Evolutionary conservation across 345 rosid genomes (phyloP).

Genomic region (Dovyalis caffra): DNA sequence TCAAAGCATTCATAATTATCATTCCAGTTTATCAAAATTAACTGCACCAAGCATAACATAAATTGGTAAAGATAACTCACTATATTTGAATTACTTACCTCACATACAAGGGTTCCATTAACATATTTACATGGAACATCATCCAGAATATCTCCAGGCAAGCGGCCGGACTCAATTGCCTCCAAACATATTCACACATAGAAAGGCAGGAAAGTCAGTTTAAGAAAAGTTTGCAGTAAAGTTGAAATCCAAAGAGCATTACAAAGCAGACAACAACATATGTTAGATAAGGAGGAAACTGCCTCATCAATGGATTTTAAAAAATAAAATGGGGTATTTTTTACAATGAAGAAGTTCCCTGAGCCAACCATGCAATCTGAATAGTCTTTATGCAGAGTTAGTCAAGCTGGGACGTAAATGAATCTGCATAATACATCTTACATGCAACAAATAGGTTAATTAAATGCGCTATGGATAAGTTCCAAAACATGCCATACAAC

Average conservation of each 20-base stretch:
- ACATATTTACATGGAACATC: conserved; percentile 71
- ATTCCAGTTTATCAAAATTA: neutral
- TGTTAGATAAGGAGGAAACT: neutral
- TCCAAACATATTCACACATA: conserved; percentile 23
- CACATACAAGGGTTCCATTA: conserved; percentile 74
- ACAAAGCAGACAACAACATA: neutral
- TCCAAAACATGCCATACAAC: neutral
- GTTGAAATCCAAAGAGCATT: neutral
- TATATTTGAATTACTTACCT: conserved; percentile 47
- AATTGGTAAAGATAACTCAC: neutral
- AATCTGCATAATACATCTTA: neutral
- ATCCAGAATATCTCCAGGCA: conserved; percentile 81
- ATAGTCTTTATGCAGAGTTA: neutral
- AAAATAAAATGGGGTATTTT: neutral
- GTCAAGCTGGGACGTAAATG: neutral
- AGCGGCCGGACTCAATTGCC: conserved; percentile 91
- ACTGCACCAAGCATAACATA: neutral
- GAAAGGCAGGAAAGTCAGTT: conserved; percentile 1
- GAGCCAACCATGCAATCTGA: neutral
- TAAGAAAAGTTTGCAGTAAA: neutral
- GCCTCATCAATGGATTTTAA: neutral
- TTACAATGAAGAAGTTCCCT: neutral
- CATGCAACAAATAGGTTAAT: neutral
- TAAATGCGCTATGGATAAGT: neutral
- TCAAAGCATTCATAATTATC: neutral